Percentiles rank a stretch among this genome's conserved stretches.
Conservation (phyloP, 2,329 filamentous ascomycete genomes). For the Cladophialophora yegresii region DNA sequence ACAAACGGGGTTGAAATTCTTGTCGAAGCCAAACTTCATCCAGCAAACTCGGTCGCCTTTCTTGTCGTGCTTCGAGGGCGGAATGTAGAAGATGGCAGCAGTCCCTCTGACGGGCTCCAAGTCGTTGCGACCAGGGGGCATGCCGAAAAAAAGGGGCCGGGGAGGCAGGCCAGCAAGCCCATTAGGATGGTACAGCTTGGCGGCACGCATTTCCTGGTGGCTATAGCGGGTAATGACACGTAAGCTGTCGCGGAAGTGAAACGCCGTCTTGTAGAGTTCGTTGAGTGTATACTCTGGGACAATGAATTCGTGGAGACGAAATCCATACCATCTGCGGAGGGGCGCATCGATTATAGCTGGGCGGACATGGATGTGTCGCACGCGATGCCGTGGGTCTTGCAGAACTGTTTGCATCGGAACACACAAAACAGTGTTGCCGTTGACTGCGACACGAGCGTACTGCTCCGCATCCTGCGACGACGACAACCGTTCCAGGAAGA, state of each 20-base stretch:
- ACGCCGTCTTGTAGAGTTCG: constrained; percentile 13
- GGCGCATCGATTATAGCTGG: constrained; percentile 23
- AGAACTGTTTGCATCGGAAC: constrained; percentile 13
- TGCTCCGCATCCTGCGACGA: constrained; percentile 49
- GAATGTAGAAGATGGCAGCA: constrained; percentile 15
- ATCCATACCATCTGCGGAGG: constrained; percentile 22
- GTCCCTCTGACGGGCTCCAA: constrained; percentile 17
- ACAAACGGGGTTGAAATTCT: constrained; percentile 20
- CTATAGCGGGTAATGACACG: constrained; percentile 13
- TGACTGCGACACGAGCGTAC: constrained; percentile 35
- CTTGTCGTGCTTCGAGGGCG: constrained; percentile 15
- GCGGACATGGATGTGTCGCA: constrained; percentile 19
- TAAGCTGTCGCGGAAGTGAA: constrained; percentile 15
- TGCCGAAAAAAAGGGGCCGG: constrained; percentile 17
- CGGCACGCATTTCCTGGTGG: constrained; percentile 16
- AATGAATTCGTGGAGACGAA: constrained; percentile 19
- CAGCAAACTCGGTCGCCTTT: constrained; percentile 25
- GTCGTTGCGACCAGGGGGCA: constrained; percentile 13
- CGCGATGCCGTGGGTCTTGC: constrained; percentile 14
- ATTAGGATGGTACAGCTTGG: constrained; percentile 9
- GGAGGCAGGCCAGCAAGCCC: constrained; percentile 16
- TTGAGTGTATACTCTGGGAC: constrained; percentile 15
- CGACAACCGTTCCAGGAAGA: constrained; percentile 35
- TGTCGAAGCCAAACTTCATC: constrained; percentile 30
- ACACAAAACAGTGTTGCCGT: constrained; percentile 21